Percentiles rank a stretch among this genome's conserved stretches.
Evolutionary conservation across 257 asterid species (phyloP).

Genomic region (Solanum medicagineum): DNA sequence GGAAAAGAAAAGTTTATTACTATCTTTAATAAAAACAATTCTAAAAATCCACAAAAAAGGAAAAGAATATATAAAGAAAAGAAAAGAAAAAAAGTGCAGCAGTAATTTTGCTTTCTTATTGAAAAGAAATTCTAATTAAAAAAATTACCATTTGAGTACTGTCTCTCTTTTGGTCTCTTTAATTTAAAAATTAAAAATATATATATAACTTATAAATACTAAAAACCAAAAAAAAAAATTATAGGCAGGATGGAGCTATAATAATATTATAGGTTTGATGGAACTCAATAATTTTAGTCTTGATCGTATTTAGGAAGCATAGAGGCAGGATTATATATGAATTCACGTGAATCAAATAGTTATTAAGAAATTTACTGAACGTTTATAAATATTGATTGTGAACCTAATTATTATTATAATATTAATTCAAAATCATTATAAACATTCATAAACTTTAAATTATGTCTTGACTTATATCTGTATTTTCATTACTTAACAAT

Average conservation of each 20-base stretch:
- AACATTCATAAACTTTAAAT: no score
- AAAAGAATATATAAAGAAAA: conserved; percentile 2
- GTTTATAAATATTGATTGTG: neutral
- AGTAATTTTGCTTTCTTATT: conserved; percentile 11
- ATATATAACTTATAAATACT: no score
- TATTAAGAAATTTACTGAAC: neutral
- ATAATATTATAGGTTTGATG: neutral
- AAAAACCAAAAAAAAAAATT: no score
- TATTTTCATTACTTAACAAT: no score
- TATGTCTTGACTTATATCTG: no score
- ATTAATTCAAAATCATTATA: neutral
- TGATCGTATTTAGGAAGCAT: neutral
- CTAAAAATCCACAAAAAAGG: conserved; percentile 10
- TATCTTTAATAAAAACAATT: conserved; percentile 11
- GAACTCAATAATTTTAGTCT: neutral
- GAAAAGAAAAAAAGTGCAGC: neutral
- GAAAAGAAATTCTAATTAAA: neutral
- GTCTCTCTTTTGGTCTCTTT: neutral
- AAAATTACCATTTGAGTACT: neutral
- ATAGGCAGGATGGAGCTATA: no score
- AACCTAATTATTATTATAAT: neutral
- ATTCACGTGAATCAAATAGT: neutral
- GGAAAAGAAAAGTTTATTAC: conserved; percentile 10
- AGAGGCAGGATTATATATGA: neutral
- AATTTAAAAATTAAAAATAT: neutral